Evolutionary conservation across 2,329 filamentous ascomycete species (phyloP).

Genomic region (Ophiosphaerella korrae): DNA sequence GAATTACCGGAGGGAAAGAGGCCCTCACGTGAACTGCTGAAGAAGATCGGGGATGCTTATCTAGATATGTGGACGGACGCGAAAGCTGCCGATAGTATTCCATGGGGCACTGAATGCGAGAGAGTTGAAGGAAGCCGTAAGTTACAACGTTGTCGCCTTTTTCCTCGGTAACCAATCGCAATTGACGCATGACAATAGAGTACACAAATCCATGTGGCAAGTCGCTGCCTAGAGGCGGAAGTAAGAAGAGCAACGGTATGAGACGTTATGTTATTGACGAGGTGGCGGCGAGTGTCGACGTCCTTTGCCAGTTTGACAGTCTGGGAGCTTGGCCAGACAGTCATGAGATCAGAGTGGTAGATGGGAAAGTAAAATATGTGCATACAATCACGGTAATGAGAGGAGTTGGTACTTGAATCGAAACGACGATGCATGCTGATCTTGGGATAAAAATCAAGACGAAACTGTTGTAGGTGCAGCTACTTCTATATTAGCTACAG

Average conservation of each 20-base stretch:
- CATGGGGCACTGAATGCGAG: constrained; percentile 37
- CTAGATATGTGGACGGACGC: constrained; percentile 41
- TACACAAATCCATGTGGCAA: constrained; percentile 34
- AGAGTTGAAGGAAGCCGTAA: constrained; percentile 29
- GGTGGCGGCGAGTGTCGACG: constrained; percentile 32
- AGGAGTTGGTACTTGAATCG: constrained; percentile 3
- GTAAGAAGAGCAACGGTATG: constrained; percentile 33
- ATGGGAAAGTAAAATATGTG: constrained; percentile 39
- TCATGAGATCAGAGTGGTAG: constrained; percentile 35
- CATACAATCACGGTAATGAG: constrained; percentile 37
- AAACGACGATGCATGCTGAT: no score
- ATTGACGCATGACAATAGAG: neutral
- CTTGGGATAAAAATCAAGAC: no score
- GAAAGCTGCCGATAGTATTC: constrained; percentile 34
- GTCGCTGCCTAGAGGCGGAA: constrained; percentile 29
- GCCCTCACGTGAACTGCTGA: constrained; percentile 33
- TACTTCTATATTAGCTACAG: no score
- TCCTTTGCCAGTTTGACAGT: constrained; percentile 38
- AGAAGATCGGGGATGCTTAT: constrained; percentile 34
- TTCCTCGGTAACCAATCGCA: neutral
- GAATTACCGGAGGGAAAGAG: constrained; percentile 19
- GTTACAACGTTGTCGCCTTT: neutral
- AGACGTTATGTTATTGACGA: constrained; percentile 40
- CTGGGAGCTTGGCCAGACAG: constrained; percentile 33
- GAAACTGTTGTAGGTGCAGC: no score